These are phyloP conservation scores for Erodium maritimum DNA, from an alignment of 345 rosid species.

Conservation along the genomic window DNA sequence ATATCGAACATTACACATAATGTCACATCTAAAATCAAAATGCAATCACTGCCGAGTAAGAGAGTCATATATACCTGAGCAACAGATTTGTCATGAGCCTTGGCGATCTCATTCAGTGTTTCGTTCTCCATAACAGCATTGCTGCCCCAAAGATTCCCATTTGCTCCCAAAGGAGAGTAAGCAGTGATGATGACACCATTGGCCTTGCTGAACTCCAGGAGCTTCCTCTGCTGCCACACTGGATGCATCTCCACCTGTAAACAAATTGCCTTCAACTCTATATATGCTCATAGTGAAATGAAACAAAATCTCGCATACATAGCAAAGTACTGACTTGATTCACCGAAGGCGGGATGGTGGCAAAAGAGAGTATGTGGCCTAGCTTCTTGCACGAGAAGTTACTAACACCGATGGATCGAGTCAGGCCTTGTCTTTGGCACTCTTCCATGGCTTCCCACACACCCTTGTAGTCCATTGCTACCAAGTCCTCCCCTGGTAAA, in stretches of 20 bases:
- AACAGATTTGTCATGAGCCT: background rate
- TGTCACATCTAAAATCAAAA: background rate
- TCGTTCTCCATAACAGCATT: background rate
- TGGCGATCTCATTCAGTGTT: background rate
- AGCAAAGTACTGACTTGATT: constrained; percentile 38
- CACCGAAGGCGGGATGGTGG: constrained; percentile 53
- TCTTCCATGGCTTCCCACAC: constrained; percentile 86
- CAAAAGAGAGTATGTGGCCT: constrained; percentile 37
- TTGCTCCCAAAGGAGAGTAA: background rate
- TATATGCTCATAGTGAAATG: no score
- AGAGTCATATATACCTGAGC: background rate
- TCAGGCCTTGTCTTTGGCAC: constrained; percentile 62
- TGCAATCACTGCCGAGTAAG: no score
- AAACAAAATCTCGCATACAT: background rate
- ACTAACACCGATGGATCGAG: constrained; percentile 72
- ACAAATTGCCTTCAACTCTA: background rate
- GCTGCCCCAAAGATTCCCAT: background rate
- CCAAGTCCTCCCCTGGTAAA: constrained; percentile 44
- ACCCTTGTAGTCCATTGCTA: constrained; percentile 39
- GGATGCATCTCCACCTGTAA: background rate
- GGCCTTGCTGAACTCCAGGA: background rate
- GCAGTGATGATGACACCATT: background rate
- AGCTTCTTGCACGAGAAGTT: constrained; percentile 73
- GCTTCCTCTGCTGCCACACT: background rate
- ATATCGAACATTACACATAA: background rate